phyloP scores from a whole-genome alignment of 106 monocot genomes.

The Dioscorea zingiberensis region DNA sequence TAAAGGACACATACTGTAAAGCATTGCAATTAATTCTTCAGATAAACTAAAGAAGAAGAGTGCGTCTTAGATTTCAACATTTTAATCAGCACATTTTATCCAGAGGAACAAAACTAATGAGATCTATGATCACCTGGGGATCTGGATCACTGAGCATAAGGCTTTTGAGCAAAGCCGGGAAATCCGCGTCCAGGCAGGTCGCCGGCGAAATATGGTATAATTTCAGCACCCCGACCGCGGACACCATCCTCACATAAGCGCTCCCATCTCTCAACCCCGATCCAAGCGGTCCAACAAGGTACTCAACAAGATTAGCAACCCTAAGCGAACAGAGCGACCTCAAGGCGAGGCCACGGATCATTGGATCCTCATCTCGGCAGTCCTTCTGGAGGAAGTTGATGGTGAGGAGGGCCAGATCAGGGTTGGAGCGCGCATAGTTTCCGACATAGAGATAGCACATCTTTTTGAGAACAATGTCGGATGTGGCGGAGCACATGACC shows the following conservation, averaged over 20 bases:
- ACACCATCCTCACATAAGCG: constrained; percentile 82
- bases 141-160: constrained; percentile 85
- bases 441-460: constrained; percentile 99
- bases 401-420: constrained; percentile 93
- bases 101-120: too few relatives aligned
- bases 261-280: constrained; percentile 66
- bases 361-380: constrained; percentile 89
- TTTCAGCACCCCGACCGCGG: constrained; percentile 70
- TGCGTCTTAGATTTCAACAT: too few relatives aligned
- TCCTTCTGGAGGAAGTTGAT: constrained; percentile 96
- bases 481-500: constrained; percentile 99
- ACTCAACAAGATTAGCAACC: constrained; percentile 86
- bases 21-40: too few relatives aligned
- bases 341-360: constrained; percentile 91
- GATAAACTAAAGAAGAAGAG: too few relatives aligned
- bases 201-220: constrained; percentile 76
- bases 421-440: constrained; percentile 73
- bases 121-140: constrained; percentile 54
- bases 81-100: too few relatives aligned
- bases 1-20: too few relatives aligned
- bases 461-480: constrained; percentile 96
- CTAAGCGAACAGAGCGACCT: constrained; percentile 80
- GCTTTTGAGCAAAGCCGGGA: constrained; percentile 61
- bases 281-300: constrained; percentile 71
- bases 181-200: constrained; percentile 76